Conservation (phyloP, 352 stramenopile genomes). For the Globisporangium iwayamae region DNA sequence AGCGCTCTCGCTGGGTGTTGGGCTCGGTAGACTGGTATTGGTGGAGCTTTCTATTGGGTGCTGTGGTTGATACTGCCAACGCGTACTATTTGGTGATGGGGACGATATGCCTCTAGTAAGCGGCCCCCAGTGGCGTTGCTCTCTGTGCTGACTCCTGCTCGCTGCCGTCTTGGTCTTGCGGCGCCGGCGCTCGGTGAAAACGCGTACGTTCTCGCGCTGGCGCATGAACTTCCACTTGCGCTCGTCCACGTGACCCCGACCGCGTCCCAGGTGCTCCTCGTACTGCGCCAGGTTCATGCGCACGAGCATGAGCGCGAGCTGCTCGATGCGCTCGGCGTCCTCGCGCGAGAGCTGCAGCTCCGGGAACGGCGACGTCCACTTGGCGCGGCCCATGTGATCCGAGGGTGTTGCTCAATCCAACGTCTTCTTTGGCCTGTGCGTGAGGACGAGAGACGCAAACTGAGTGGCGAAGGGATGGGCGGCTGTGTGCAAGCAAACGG, state of each 20-base stretch:
- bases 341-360: conserved; percentile 22
- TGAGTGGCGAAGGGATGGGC: background rate
- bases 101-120: background rate
- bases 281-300: conserved; percentile 26
- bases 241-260: conserved; percentile 21
- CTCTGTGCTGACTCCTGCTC: background rate
- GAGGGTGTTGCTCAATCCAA: too few species aligned
- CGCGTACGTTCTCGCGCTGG: conserved; percentile 31
- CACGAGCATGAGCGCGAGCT: conserved; percentile 29
- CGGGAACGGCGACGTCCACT: conserved; percentile 28
- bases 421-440: too few species aligned
- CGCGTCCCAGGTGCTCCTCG: conserved; percentile 23
- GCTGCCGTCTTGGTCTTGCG: background rate
- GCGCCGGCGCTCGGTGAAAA: conserved; percentile 23
- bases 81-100: background rate
- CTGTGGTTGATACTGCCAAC: background rate
- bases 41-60: background rate
- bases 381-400: conserved; percentile 1
- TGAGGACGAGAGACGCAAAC: background rate
- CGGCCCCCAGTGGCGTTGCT: background rate
- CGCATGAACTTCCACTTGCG: conserved; percentile 39
- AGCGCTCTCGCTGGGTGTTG: background rate
- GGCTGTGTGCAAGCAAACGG: background rate
- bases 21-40: background rate
- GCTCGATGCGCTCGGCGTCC: conserved; percentile 25